Conservation (phyloP, 106 monocot species). For the Acorus calamus region DNA sequence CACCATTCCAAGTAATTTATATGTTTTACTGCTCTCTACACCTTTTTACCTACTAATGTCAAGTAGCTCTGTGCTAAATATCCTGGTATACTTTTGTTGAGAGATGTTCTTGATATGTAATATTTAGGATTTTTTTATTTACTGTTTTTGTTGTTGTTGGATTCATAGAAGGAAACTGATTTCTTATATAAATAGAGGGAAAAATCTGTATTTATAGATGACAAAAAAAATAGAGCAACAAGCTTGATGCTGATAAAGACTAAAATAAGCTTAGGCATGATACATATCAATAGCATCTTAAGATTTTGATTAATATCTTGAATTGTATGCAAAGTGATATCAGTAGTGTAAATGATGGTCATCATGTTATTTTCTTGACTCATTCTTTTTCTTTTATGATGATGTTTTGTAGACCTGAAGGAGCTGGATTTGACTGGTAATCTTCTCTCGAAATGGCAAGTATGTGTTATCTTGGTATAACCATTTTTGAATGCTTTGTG, state of each 20-base stretch:
- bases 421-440: slow-evolving; percentile 94
- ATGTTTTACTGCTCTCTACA: neutral
- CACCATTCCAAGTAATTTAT: slow-evolving; percentile 56
- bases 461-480: slow-evolving; percentile 15
- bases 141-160: neutral
- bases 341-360: neutral
- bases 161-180: too few species aligned
- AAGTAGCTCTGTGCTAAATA: too few species aligned
- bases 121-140: neutral
- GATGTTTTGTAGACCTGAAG: slow-evolving; percentile 46
- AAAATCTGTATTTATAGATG: too few species aligned
- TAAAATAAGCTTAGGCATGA: too few species aligned
- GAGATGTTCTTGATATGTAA: neutral
- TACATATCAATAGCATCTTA: too few species aligned
- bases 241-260: too few species aligned
- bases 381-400: slow-evolving; percentile 10
- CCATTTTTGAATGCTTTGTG: too few species aligned
- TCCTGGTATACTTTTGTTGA: too few species aligned
- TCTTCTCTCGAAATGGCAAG: slow-evolving; percentile 86
- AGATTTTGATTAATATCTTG: too few species aligned
- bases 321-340: too few species aligned
- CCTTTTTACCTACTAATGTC: neutral
- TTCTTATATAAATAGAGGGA: too few species aligned
- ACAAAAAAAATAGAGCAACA: too few species aligned
- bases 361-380: neutral